These are phyloP conservation scores for Arabidopsis arenosa DNA, from an alignment of 345 rosid genomes.

Conservation along the genomic window DNA sequence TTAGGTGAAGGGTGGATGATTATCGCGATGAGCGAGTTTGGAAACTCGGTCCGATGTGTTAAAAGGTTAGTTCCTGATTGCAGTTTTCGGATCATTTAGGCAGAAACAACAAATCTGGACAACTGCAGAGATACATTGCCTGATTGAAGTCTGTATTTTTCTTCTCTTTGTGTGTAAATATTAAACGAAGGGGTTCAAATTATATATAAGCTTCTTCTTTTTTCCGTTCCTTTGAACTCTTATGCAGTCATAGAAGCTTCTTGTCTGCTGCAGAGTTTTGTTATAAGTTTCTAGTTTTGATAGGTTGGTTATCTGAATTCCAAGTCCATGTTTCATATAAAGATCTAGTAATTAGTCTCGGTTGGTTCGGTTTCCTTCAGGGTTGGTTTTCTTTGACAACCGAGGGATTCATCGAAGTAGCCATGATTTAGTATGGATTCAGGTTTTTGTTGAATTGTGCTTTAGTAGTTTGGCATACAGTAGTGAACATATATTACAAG, in stretches of 20 bases:
- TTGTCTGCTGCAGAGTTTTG: constrained; percentile 24
- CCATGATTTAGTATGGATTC: background rate
- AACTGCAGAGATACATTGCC: constrained; percentile 24
- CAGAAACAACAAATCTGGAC: constrained; percentile 5
- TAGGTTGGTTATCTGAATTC: background rate
- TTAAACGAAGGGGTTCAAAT: background rate
- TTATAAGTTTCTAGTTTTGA: background rate
- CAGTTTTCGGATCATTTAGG: background rate
- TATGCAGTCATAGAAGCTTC: constrained; percentile 3
- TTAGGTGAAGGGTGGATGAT: constrained; percentile 19
- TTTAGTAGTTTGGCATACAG: background rate
- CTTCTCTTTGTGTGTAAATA: constrained; percentile 25
- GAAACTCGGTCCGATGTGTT: constrained; percentile 2
- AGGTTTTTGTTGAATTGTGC: background rate
- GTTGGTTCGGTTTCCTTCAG: background rate
- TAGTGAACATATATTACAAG: no score
- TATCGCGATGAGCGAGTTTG: background rate
- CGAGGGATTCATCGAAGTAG: background rate
- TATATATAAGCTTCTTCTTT: background rate
- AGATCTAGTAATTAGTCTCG: background rate
- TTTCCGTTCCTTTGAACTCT: background rate
- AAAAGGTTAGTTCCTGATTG: constrained; percentile 25
- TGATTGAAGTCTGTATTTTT: constrained; percentile 7
- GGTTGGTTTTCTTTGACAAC: background rate
- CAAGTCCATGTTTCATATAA: background rate